Evolutionary conservation across 2,329 filamentous ascomycete genomes (phyloP).

Genomic region (Hypomyces rosellus): DNA sequence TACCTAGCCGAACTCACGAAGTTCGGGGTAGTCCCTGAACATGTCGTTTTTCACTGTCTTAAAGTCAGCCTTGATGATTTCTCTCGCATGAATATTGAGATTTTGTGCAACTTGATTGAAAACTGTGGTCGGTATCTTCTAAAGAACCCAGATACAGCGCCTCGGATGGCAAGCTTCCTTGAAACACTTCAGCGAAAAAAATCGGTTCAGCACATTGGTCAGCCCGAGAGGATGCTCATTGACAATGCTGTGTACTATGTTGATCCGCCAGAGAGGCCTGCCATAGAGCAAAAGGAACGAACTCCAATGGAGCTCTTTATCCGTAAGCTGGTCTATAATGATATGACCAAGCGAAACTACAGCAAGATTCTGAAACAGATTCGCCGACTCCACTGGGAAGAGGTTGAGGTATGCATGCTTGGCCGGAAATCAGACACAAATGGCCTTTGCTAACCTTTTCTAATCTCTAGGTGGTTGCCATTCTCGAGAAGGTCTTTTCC

Average conservation of each 20-base stretch:
- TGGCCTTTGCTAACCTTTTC: slow-evolving; percentile 1
- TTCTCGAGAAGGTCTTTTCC: slow-evolving; percentile 85
- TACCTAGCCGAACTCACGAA: slow-evolving; percentile 97
- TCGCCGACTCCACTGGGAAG: slow-evolving; percentile 95
- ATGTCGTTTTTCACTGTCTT: slow-evolving; percentile 97
- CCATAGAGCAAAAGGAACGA: slow-evolving; percentile 93
- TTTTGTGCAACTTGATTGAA: slow-evolving; percentile 91
- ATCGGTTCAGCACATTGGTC: slow-evolving; percentile 86
- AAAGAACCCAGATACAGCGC: slow-evolving; percentile 85
- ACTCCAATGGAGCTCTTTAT: slow-evolving; percentile 91
- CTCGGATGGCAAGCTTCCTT: slow-evolving; percentile 87
- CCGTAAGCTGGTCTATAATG: slow-evolving; percentile 84
- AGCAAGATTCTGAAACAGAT: slow-evolving; percentile 92
- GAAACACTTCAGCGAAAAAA: slow-evolving; percentile 97
- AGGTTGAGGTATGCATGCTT: slow-evolving; percentile 57
- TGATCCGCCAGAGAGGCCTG: slow-evolving; percentile 85
- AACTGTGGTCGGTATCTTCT: slow-evolving; percentile 94
- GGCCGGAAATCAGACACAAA: neutral
- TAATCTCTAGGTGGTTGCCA: slow-evolving; percentile 53
- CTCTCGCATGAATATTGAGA: slow-evolving; percentile 98
- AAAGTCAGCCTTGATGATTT: slow-evolving; percentile 98
- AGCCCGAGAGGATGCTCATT: slow-evolving; percentile 95
- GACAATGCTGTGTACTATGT: slow-evolving; percentile 98
- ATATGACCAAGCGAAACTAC: slow-evolving; percentile 90
- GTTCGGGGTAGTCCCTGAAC: slow-evolving; percentile 94